Evolutionary conservation across 352 stramenopile species (phyloP).

Genomic region (Globisporangium perplexum): DNA sequence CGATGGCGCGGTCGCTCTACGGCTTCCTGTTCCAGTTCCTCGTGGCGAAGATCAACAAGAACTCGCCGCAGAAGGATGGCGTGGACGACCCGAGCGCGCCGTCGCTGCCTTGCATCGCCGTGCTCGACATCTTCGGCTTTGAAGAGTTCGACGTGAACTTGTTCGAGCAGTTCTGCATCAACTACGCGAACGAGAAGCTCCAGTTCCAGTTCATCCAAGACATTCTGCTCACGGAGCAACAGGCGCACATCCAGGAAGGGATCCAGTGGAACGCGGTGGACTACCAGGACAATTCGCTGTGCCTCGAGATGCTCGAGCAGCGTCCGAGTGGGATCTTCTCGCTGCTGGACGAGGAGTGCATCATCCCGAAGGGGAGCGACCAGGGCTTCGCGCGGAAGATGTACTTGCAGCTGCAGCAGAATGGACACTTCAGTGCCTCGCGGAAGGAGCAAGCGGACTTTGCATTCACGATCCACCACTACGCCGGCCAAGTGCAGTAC

Average conservation of each 20-base stretch:
- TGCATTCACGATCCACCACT: conserved; percentile 78
- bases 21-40: conserved; percentile 81
- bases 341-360: conserved; percentile 82
- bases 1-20: conserved; percentile 75
- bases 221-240: conserved; percentile 68
- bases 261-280: conserved; percentile 62
- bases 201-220: conserved; percentile 84
- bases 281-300: conserved; percentile 69
- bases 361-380: conserved; percentile 78
- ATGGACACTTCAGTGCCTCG: conserved; percentile 54
- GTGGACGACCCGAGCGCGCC: conserved; percentile 9
- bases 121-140: conserved; percentile 91
- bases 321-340: conserved; percentile 72
- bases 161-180: conserved; percentile 82
- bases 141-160: conserved; percentile 84
- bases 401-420: conserved; percentile 55
- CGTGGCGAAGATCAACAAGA: conserved; percentile 69
- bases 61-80: conserved; percentile 12
- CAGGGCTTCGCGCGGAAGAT: conserved; percentile 68
- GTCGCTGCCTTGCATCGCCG: conserved; percentile 51
- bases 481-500: conserved; percentile 75
- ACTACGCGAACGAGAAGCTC: conserved; percentile 78
- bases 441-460: conserved; percentile 64
- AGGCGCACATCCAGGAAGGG: conserved; percentile 71
- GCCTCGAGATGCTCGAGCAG: conserved; percentile 82